Evolutionary conservation across 192 early-diverging fungal species (phyloP), one percentile per base, ranked within the genome.

Genomic region (Fimicolochytrium jonesii): DNA sequence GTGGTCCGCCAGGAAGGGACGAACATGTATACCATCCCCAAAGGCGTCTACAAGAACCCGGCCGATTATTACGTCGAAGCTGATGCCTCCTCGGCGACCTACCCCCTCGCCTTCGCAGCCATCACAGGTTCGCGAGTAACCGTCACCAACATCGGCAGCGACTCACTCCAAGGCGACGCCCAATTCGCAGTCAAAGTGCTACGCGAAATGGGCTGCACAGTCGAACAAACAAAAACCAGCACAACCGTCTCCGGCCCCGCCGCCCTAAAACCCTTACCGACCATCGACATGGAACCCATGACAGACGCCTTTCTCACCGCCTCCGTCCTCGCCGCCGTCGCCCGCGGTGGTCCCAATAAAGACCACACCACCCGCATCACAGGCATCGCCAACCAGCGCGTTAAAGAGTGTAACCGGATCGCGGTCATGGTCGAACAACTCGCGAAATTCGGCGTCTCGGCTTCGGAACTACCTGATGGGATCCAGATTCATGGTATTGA

Each of bases 221-320:
- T 98, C 17, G 81, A 79, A 29, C 96, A 98, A 73, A 94, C 94
- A 3, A 87, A 74, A 34, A 87, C 86, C 3, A 83, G 89, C 4
- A 98, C 96, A 0, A 96, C 91, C 0, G 96, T 98, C 15, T 72
- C 75, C 32, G 96, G 96, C 0, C 96, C 96, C 20, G 70, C 83
- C 25, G 69, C 79, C 18, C 76, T 98, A 41, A 62, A 56, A 30
- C 87, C 93, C 29, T 67, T 98, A 17, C 68, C 83, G 9, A 62
- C 76, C 28, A 88, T 98, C 56, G 91, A 98, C 69, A 98, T 98
- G 96, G 93, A 95, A 75, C 89, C 90, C 17, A 95, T 98, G 94
- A 98, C 96, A 0, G 96, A 98, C 65, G 96, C 96, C 10, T 99
- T 99, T 78, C 77, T 99, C 63, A 99, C 96, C 0, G 93, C 94